Evolutionary conservation across 2,329 filamentous ascomycete species (phyloP), one percentile per base, ranked within the genome.

Genomic region (Massarina eburnea): DNA sequence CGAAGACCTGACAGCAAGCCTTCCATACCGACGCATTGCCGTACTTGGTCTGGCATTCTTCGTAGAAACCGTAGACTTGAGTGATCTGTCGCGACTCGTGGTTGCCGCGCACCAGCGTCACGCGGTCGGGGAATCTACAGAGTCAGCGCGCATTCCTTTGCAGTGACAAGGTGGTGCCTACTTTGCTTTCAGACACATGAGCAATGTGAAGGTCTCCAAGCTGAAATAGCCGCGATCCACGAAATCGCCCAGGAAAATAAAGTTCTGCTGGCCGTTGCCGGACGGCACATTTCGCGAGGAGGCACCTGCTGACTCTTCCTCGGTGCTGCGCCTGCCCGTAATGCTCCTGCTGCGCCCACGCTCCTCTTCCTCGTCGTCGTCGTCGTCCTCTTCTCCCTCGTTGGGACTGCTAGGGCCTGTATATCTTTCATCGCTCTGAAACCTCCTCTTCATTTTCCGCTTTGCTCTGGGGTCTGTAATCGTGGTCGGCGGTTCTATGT

Each of bases 21-120:
- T 96, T 96, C 94, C 94, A 99, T 54, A 99, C 94, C 62, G 96
- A 97, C 52, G 94, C 92, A 68, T 96, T 97, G 72, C 94, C 94
- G 71, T 99, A 99, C 78, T 99, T 99, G 71, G 91, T 89, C 62
- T 97, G 83, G 71, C 94, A 99, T 73, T 99, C 94, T 72, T 97
- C 94, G 78, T 99, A 99, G 78, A 99, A 99, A 52, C 94, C 94
- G 71, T 99, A 99, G 48, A 99, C 94, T 73, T 97, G 92, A 36
- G 94, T 99, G 72, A 99, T 99, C 76, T 99, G 94, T 63, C 94
- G 87, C 55, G 91, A 96, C 76, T 99, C 94, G 81, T 99, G 94
- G 76, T 99, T 89, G 27, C 86, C 86, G 41, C 86, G 82, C 24
- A 89, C 84, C 22, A 89, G 76, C 0, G 86, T 89, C 51, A 89